Evolutionary conservation across 75 land plant species (phyloP).

Genomic region (Selaginella tamariscina): DNA sequence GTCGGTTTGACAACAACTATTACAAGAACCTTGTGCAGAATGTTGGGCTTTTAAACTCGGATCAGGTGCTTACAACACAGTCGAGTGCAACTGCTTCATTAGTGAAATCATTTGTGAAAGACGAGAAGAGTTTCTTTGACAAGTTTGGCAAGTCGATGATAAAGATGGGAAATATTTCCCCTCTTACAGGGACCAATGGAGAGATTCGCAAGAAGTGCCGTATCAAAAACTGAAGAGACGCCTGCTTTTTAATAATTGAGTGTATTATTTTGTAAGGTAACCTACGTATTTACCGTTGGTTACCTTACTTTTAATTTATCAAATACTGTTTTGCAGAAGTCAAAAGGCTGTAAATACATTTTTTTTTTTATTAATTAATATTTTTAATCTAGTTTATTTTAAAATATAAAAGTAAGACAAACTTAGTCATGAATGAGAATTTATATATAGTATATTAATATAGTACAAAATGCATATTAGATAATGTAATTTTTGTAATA

Average conservation of each 20-base stretch:
- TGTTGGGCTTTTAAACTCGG: neutral
- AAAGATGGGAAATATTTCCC: slow-evolving; percentile 11
- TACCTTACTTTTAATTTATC: no score
- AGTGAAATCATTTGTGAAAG: neutral
- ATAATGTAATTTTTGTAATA: no score
- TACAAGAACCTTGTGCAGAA: neutral
- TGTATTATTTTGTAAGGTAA: no score
- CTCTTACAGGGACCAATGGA: slow-evolving; percentile 1
- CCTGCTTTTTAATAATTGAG: neutral
- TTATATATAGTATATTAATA: no score
- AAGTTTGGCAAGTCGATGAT: neutral
- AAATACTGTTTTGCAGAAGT: no score
- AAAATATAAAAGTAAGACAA: no score
- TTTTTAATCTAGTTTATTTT: no score
- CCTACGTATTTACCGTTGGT: no score
- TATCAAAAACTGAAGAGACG: neutral
- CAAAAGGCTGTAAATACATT: no score
- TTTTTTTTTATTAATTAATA: no score
- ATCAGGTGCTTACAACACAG: neutral
- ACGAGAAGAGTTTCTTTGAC: neutral
- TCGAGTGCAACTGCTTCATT: neutral
- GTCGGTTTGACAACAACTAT: slow-evolving; percentile 11
- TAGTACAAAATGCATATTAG: no score
- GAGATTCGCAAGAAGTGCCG: slow-evolving; percentile 8
- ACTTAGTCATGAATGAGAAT: no score